Evolutionary conservation across 352 stramenopile genomes (phyloP).

Genomic region (Globisporangium polare): DNA sequence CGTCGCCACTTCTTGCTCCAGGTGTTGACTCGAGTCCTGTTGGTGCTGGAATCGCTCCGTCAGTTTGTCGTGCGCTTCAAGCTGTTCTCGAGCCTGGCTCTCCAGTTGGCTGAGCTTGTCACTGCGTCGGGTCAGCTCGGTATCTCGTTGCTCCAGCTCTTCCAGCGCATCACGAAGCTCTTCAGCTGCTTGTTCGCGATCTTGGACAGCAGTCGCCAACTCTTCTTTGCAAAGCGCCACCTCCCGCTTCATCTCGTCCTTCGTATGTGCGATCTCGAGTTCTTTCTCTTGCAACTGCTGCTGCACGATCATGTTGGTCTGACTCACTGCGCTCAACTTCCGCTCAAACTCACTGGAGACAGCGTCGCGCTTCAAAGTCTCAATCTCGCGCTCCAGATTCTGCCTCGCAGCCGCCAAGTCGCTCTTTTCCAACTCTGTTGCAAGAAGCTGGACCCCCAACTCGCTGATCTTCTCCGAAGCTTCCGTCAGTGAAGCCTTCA

Average conservation of each 20-base stretch:
- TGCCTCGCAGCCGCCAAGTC: not conserved
- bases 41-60: not conserved
- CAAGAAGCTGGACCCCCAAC: not conserved
- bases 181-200: not conserved
- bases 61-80: not conserved
- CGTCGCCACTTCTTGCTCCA: not conserved
- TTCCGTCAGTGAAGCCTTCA: not conserved
- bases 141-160: not conserved
- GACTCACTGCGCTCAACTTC: not conserved
- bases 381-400: not conserved
- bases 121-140: not conserved
- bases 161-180: not conserved
- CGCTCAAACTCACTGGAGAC: not conserved
- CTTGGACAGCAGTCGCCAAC: not conserved
- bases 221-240: not conserved
- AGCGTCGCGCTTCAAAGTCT: not conserved
- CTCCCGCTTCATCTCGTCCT: slow-evolving; percentile 3
- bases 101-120: not conserved
- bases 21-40: not conserved
- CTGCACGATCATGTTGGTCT: not conserved
- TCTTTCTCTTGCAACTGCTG: slow-evolving; percentile 1
- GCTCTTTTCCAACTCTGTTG: not conserved
- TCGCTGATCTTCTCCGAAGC: not conserved
- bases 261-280: not conserved
- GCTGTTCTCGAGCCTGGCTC: not conserved